Evolutionary conservation across 2,329 filamentous ascomycete genomes (phyloP), one percentile per base, ranked within the genome.

Genomic region (Colletotrichum eleusines): DNA sequence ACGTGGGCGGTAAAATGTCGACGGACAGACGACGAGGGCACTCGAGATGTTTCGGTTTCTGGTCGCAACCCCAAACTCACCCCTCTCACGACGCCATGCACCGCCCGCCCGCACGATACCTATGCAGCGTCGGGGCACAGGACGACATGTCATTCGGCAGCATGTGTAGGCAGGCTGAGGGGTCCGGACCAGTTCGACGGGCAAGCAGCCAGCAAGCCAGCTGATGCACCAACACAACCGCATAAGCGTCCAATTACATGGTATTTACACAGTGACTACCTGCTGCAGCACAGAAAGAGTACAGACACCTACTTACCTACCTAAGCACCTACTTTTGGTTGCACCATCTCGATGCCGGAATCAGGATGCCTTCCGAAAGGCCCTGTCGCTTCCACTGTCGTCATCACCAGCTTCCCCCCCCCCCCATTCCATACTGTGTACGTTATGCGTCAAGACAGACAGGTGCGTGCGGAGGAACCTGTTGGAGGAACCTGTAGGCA

Each of bases 371-470:
- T 42, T n/a, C 33, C 28, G 40, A 67, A n/a, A 11, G 42, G 55
- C 50, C 55, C 31, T 62, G 46, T 58, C 58, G 51, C 38, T 44
- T 33, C 31, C 51, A 46, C 46, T 54, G 65, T 46, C 53, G 64
- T 71, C 69, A 71, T 71, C 59, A 53, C 63, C 64, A 59, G 69
- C 64, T 63, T 63, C 59, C 68, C 23, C 26, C 59, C 68, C 23
- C 26, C 57, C n/a, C 42, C 42, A 20, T 46, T 6, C 20, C 20
- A 4, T 46, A n/a, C n/a, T n/a, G n/a, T n/a, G n/a, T n/a, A n/a
- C n/a, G 12, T 11, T 14, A 8, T 3, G n/a, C n/a, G 28, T 23
- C 38, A 28, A 50, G 16, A 16, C 14, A 16, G 11, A 20, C 18
- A 9, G 20, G 23, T 38, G 33, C 16, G 23, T 38, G 33, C 16